Base-by-base conservation (phyloP, 179 eudicot genomes). In the Pouteria campechiana region DNA sequence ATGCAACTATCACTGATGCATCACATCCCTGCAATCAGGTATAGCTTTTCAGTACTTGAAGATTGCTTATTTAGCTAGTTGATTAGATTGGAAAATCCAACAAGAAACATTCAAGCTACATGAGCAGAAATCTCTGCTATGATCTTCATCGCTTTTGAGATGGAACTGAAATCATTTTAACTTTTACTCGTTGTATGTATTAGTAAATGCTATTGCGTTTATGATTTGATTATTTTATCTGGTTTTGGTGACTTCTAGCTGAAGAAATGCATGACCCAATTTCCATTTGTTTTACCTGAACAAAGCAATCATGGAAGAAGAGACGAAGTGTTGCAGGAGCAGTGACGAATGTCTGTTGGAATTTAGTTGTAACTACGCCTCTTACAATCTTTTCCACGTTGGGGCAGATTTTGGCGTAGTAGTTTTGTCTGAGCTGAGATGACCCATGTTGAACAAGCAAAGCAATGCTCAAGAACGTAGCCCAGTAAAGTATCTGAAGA, bases 1-100 rank as follows among this genome's bases (percentile, higher is more conserved):
- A 83, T 56, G 62, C 61, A 16, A 83, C 48, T n/a, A 83, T 73
- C 7, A 76, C 46, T 6, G 89, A 79, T 19, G 85, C 84, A 60
- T 83, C 94, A 49, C 89, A 79, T 0, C 94, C 94, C 88, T 81
- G 11, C 15, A n/a, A 10, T n/a, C n/a, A n/a, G n/a, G n/a, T n/a
- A n/a, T n/a, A n/a, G n/a, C n/a, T n/a, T n/a, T n/a, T n/a, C n/a
- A n/a, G n/a, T n/a, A n/a, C n/a, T n/a, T n/a, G n/a, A n/a, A n/a
- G n/a, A n/a, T n/a, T n/a, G n/a, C n/a, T n/a, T n/a, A n/a, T n/a
- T n/a, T n/a, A n/a, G n/a, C n/a, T n/a, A n/a, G n/a, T n/a, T n/a
- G n/a, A n/a, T n/a, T n/a, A n/a, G n/a, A n/a, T 18, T 7, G 17
- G 6, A n/a, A 6, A 14, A 17, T 5, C 16, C 1, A 5, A 42